These are phyloP conservation scores for Eremochloa ophiuroides DNA, from an alignment of 176 grass and related monocot species.

Conservation along the genomic window DNA sequence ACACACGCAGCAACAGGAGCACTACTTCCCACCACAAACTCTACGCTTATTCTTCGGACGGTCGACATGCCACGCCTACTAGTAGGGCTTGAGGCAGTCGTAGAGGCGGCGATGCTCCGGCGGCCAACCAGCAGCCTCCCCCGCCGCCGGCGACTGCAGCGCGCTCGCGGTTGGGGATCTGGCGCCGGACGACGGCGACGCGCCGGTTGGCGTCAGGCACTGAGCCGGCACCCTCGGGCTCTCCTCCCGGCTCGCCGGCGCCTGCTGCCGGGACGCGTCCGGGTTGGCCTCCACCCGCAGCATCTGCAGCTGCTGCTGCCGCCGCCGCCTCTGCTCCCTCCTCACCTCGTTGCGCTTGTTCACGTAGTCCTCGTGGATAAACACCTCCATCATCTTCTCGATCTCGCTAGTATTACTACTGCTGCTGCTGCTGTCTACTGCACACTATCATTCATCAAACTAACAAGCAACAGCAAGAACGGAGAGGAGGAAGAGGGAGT, in stretches of 20 bases:
- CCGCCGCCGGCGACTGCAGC: neutral
- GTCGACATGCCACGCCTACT: neutral
- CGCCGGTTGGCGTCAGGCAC: neutral
- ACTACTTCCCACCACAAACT: neutral
- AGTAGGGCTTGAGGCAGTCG: conserved; percentile 65
- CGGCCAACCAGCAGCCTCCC: neutral
- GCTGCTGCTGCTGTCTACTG: no score
- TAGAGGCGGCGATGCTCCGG: conserved; percentile 28
- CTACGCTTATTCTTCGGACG: neutral
- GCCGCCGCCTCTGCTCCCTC: conserved; percentile 34
- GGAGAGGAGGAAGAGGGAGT: neutral
- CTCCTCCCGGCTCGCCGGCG: neutral
- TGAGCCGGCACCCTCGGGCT: neutral
- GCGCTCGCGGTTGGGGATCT: neutral
- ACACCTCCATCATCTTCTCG: conserved; percentile 45
- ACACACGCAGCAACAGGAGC: neutral
- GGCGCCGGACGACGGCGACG: neutral
- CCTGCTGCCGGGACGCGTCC: neutral
- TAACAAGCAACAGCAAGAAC: neutral
- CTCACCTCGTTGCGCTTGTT: conserved; percentile 51
- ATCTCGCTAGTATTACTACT: neutral
- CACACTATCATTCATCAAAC: neutral
- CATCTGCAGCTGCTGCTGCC: conserved; percentile 37
- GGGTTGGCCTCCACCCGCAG: conserved; percentile 18
- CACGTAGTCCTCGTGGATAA: conserved; percentile 72